Conservation (phyloP, 306 rosid species). For the Prunus davidiana region DNA sequence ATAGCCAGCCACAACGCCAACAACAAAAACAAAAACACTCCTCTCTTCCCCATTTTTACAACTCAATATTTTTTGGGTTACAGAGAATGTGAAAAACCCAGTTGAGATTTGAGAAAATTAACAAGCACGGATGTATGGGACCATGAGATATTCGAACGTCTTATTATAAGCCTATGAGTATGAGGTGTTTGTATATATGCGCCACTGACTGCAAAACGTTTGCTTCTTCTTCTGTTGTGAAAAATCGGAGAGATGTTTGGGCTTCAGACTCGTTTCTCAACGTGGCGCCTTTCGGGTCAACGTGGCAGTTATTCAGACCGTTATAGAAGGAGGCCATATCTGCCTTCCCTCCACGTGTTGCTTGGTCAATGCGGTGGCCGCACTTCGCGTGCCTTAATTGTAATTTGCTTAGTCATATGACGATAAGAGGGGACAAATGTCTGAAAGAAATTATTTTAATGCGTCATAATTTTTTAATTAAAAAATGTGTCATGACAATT, state of each 20-base stretch:
- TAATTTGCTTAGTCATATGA: neutral
- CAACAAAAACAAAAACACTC: conserved; percentile 4
- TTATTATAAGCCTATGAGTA: neutral
- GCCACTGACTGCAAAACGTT: neutral
- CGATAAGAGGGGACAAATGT: neutral
- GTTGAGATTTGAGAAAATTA: neutral
- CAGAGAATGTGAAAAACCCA: neutral
- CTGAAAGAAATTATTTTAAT: too few relatives aligned
- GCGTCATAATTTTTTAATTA: too few relatives aligned
- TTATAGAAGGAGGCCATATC: neutral
- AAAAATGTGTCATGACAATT: too few relatives aligned
- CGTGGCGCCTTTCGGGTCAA: conserved; percentile 36
- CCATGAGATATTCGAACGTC: neutral
- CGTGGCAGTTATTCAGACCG: conserved; percentile 40
- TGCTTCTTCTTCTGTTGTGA: neutral
- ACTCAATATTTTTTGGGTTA: neutral
- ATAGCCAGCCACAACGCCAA: conserved; percentile 24
- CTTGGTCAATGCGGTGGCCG: neutral
- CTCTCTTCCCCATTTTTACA: conserved; percentile 25
- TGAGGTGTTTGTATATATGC: neutral
- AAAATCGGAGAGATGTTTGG: conserved; percentile 10
- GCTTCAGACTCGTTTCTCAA: conserved; percentile 16
- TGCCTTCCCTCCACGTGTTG: conserved; percentile 44
- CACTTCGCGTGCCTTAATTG: neutral
- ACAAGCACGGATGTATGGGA: too few relatives aligned